A percentile compares a stretch with the other conserved stretches of the same genome.
phyloP scores from a whole-genome alignment of 805 yeast species.

The Kazachstania viticola region DNA sequence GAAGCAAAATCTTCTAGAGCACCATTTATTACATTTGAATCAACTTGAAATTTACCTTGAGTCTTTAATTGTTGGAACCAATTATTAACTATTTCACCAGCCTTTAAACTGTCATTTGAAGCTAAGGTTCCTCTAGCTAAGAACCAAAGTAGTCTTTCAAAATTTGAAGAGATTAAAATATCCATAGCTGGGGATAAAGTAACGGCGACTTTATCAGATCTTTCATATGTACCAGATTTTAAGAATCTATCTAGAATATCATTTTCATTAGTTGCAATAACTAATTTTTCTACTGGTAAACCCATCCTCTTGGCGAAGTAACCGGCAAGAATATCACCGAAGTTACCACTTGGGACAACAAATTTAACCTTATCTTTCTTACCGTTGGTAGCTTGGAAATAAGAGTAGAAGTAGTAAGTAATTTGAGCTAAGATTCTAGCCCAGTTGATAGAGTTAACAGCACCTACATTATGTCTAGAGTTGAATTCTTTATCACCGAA shows the following conservation, averaged over 20 bases:
- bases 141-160: conserved; percentile 94
- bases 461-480: conserved; percentile 85
- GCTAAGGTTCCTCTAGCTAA: conserved; percentile 59
- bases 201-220: conserved; percentile 64
- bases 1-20: conserved; percentile 67
- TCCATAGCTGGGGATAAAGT: conserved; percentile 98
- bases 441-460: conserved; percentile 98
- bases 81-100: conserved; percentile 57
- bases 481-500: conserved; percentile 87
- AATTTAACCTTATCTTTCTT: conserved; percentile 47
- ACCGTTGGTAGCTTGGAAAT: conserved; percentile 49
- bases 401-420: conserved; percentile 90
- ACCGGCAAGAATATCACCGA: conserved; percentile 96
- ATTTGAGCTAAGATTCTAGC: conserved; percentile 97
- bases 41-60: conserved; percentile 66
- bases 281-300: conserved; percentile 71
- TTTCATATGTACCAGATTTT: conserved; percentile 75
- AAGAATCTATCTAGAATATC: conserved; percentile 91
- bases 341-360: conserved; percentile 96
- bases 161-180: conserved; percentile 86
- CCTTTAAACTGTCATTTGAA: conserved; percentile 48
- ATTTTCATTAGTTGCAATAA: conserved; percentile 92
- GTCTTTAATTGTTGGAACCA: conserved; percentile 77
- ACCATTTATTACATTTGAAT: conserved; percentile 46
- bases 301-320: conserved; percentile 94